Evolutionary conservation across 495 filamentous ascomycete species (phyloP), one percentile per base, ranked within the genome.

Genomic region (Immersiella caudata): DNA sequence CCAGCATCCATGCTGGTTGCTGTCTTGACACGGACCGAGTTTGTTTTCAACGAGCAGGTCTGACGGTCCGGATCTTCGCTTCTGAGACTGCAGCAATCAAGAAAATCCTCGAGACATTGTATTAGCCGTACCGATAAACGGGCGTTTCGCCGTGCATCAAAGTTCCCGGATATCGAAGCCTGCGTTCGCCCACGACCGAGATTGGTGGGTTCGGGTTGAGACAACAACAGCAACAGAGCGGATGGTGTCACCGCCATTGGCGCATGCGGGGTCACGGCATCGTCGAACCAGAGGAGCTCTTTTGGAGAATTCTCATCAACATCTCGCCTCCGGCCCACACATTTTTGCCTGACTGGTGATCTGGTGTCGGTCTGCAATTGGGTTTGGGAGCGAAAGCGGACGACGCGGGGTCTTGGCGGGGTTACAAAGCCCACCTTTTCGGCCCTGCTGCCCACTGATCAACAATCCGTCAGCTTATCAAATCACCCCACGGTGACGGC

Each of bases 401-500:
- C 6, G 16, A 33, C 52, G 56, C 18, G 18, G 56, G 56, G 26
- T n/a, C 56, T 22, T 33, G 56, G 56, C 25, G 56, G 56, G 56
- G 56, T 59, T 59, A 26, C 40, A 46, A 18, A 5, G 16, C 40
- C 40, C 40, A 46, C 29, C 3, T 33, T 8, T 33, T n/a, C n/a
- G 29, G 29, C 29, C 29, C 3, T 33, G 29, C 40, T 46, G 5
- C 40, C 40, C 40, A 46, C 40, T 12, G 40, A 46, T 46, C 40
- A 14, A 18, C 40, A 46, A 46, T 59, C 24, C 56, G 24, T 59
- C 56, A 59, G 56, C 56, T 59, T 59, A 59, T 59, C 56, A 59
- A 33, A n/a, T 59, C 56, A 26, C 26, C 26, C 56, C 56, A 59
- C 56, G 56, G 56, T 6, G 40, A 46, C 40, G 56, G 56, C 26